Base-by-base conservation (phyloP, 805 yeast genomes). In the Teunomyces stri region DNA sequence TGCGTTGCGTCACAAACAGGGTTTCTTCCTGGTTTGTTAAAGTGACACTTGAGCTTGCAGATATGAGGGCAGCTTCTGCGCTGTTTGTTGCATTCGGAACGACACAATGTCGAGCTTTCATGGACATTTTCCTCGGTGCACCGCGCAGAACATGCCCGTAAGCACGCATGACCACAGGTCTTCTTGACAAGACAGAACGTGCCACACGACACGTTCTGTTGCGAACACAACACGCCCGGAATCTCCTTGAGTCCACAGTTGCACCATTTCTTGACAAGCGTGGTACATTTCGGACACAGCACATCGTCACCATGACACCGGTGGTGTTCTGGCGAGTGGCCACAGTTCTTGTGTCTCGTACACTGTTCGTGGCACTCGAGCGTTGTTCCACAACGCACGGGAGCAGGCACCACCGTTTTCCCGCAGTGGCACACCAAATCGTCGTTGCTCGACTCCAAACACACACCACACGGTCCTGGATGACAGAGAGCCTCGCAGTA, bases 341-440 rank as follows among this genome's bases (percentile, higher is more conserved):
- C 96, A 74, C 96, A 89, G 0, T 63, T 53, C 29, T 71, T 72
- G 2, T 69, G 70, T 43, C 88, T 70, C 3, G 70, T 65, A 64
- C 96, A 89, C 51, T 79, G 89, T 50, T 79, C 75, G 20, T 70
- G 72, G 66, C 96, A 89, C 9, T 73, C 74, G 3, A 87, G 60
- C 39, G 65, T 72, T 0, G 88, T 80, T 11, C 96, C 96, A 68
- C 96, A 89, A 53, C 96, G 70, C 7, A 88, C 89, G 0, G 96
- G 96, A 0, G 96, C 96, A 16, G 75, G 76, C 5, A 89, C 73
- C 3, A 86, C 76, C 0, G 96, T 89, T 52, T 76, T 74, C 2
- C 96, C 96, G 70, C 96, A 89, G 42, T 84, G 77, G 59, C 96
- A 89, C 2, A 81, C 78, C 54, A 87, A 68, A 60, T 89, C 96